Conservation (phyloP, 2,329 filamentous ascomycete species). For the Setomelanomma holmii region DNA sequence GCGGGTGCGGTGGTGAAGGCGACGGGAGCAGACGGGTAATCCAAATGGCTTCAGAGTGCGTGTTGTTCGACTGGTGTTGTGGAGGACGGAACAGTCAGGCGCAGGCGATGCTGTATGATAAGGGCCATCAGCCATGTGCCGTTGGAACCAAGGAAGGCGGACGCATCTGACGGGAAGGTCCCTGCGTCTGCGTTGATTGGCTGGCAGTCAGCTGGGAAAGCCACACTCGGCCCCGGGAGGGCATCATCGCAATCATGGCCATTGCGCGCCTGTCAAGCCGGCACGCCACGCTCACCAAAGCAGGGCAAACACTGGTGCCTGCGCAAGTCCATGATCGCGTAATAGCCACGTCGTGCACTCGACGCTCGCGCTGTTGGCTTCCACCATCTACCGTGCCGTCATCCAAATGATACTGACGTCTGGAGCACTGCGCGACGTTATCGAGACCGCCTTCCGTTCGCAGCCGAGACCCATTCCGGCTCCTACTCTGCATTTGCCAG, state of each 20-base stretch:
- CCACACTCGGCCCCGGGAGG: not conserved
- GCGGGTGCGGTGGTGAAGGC: not conserved
- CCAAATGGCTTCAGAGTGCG: not conserved
- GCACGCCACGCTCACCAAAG: slow-evolving; percentile 7
- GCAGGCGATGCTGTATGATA: too few relatives aligned
- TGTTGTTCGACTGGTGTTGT: slow-evolving; percentile 3
- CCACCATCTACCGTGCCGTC: not conserved
- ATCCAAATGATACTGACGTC: not conserved
- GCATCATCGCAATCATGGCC: slow-evolving; percentile 16
- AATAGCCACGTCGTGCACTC: not conserved
- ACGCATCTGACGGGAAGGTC: slow-evolving; percentile 27
- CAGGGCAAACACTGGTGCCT: slow-evolving; percentile 18
- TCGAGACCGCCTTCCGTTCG: slow-evolving; percentile 26
- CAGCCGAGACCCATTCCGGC: slow-evolving; percentile 34
- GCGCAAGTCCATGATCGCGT: slow-evolving; percentile 2
- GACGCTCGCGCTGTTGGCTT: not conserved
- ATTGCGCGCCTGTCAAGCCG: slow-evolving; percentile 7
- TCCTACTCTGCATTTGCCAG: slow-evolving; percentile 18
- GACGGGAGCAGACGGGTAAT: not conserved
- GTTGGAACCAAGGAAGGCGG: slow-evolving; percentile 26
- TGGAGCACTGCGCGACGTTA: not conserved
- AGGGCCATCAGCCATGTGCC: slow-evolving; percentile 17
- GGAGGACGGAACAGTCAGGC: slow-evolving; percentile 1
- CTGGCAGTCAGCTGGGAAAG: slow-evolving; percentile 12
- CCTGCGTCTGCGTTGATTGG: slow-evolving; percentile 22